Evolutionary conservation across 2,329 filamentous ascomycete genomes (phyloP), one percentile per base, ranked within the genome.

Genomic region (Eurotiales sp.): DNA sequence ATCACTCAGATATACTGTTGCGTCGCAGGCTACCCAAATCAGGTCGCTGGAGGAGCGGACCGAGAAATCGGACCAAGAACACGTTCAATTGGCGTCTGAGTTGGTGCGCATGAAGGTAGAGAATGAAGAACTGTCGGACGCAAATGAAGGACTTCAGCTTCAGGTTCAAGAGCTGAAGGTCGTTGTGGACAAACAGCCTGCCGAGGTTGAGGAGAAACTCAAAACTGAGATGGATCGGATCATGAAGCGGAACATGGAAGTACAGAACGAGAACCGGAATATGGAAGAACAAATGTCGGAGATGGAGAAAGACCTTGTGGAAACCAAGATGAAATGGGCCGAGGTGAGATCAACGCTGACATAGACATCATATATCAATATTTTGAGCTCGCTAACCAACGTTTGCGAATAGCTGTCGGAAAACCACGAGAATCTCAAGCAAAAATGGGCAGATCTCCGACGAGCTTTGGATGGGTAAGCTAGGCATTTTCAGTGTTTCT

Each of bases 251-350:
- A 97, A 97, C 66, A 82, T 87, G 56, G 90, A 95, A 63, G 91
- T 97, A 7, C 91, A 97, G 64, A 90, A 95, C 61, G 90, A 96
- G 73, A 99, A 97, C 64, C 80, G 87, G 54, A 82, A 79, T 52
- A 74, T 99, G 59, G 91, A 96, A 71, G 92, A 95, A 65, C 88
- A 93, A 63, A 81, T 96, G 80, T 80, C 83, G 4, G 90, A 96
- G 60, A 88, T 97, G 76, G 93, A 97, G 76, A 88, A 91, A 70
- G 85, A 90, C 68, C 76, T 99, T 58, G 92, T 99, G 56, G 83
- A 86, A 66, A 93, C 90, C 1, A 99, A 99, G 80, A 87, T 99
- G 88, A 83, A 84, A 64, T 90, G 91, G 75, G 93, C 93, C 50
- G 90, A 96, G 85, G 92, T 96, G 79, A 77, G 85, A 8, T n/a